Conservation (phyloP, 2,329 filamentous ascomycete genomes). For the Clonostachys byssicola region DNA sequence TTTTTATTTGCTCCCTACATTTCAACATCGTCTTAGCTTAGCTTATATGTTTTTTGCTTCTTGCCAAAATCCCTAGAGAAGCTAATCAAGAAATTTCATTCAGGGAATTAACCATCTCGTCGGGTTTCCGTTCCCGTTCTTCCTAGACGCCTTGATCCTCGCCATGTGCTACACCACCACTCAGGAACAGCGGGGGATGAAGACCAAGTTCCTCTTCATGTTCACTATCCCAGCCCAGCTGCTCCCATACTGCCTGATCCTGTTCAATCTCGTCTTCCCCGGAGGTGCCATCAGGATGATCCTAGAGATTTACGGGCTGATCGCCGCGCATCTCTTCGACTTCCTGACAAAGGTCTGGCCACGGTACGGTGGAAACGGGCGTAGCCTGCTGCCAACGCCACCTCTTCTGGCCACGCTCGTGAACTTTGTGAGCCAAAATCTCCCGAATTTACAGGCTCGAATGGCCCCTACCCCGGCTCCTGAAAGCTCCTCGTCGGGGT, state of each 20-base stretch:
- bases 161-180: conserved; percentile 80
- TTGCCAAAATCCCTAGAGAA: background rate
- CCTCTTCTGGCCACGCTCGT: conserved; percentile 66
- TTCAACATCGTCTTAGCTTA: conserved; percentile 8
- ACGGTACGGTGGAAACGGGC: conserved; percentile 72
- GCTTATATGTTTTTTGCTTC: conserved; percentile 3
- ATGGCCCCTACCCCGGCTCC: background rate
- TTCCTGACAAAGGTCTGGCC: conserved; percentile 88
- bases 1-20: conserved; percentile 62
- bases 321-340: conserved; percentile 86
- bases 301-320: conserved; percentile 69
- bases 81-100: conserved; percentile 1
- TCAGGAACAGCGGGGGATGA: conserved; percentile 77
- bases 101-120: conserved; percentile 21
- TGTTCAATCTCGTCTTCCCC: conserved; percentile 64
- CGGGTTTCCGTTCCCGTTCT: conserved; percentile 30
- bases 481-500: background rate
- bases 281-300: conserved; percentile 52
- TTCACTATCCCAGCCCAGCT: conserved; percentile 72
- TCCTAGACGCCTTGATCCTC: conserved; percentile 65
- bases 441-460: background rate
- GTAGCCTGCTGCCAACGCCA: conserved; percentile 73
- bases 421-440: conserved; percentile 21
- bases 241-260: conserved; percentile 76
- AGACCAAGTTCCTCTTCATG: conserved; percentile 76